Evolutionary conservation across 805 yeast species (phyloP), one percentile per base, ranked within the genome.

Genomic region (Wickerhamiella sergipiensis): DNA sequence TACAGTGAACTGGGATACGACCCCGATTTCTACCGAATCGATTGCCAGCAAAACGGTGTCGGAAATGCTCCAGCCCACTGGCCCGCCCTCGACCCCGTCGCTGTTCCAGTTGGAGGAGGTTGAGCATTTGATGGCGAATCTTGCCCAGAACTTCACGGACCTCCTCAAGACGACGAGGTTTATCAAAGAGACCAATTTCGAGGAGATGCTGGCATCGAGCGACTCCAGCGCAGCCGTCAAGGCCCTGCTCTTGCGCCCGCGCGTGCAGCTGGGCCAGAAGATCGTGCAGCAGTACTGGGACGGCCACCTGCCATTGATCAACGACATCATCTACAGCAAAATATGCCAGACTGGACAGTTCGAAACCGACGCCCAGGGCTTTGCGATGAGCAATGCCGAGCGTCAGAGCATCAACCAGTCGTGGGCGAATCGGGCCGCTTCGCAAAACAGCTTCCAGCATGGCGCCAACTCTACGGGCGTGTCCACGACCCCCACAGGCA

Each of bases 121-220:
- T 6, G 85, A 80, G 53, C 79, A 78, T 60, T 74, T 82, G 0
- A 72, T 78, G 2, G 63, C 72, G 1, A 72, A 71, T 45, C 60
- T 81, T 2, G 79, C 81, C 51, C 77, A 75, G 44, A 69, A 78
- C 22, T 67, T 81, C 7, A 68, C 69, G 48, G 67, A 71, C 12
- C 71, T 84, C 18, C 52, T 81, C 2, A 68, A 72, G 4, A 74
- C 75, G n/a, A 74, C 86, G 1, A 87, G 87, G 3, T 74, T 75
- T 50, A 47, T 63, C 48, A 57, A 69, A 12, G 65, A 70, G 13
- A 67, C 73, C 6, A 65, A 74, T 71, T 53, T 68, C 59, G 51
- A 58, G 42, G 54, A 65, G 61, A 42, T 73, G 9, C 45, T 52
- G 2, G 57, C 64, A 12, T 50, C 45, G 18, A 57, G 64, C 15